A percentile compares a stretch with the other conserved stretches of the same genome.
Evolutionary conservation across 2,329 filamentous ascomycete species (phyloP).

Genomic region (Phoma sp.): DNA sequence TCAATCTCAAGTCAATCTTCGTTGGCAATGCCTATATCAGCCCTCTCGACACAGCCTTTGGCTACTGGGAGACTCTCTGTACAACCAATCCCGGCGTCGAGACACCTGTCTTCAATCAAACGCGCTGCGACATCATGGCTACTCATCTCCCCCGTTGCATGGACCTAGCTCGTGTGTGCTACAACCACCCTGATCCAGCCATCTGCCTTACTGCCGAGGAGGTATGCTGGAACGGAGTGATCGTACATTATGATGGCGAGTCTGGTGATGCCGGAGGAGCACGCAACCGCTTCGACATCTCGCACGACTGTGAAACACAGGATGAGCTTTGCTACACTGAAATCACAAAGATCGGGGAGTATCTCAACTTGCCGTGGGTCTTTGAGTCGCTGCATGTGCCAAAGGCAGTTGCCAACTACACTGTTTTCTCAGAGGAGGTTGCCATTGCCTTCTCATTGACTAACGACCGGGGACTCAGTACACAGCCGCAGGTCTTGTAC

Average conservation of each 20-base stretch:
- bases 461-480: slow-evolving; percentile 37
- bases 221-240: slow-evolving; percentile 49
- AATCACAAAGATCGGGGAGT: slow-evolving; percentile 35
- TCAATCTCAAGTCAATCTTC: slow-evolving; percentile 53
- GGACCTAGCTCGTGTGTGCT: slow-evolving; percentile 50
- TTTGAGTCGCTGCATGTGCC: slow-evolving; percentile 43
- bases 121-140: slow-evolving; percentile 55
- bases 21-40: slow-evolving; percentile 57
- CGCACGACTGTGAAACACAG: slow-evolving; percentile 43
- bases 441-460: slow-evolving; percentile 37
- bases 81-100: slow-evolving; percentile 54
- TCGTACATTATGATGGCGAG: slow-evolving; percentile 51
- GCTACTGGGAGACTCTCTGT: slow-evolving; percentile 57
- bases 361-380: slow-evolving; percentile 43
- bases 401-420: slow-evolving; percentile 42
- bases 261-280: slow-evolving; percentile 40
- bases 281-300: slow-evolving; percentile 55
- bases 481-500: slow-evolving; percentile 43
- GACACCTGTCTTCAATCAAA: slow-evolving; percentile 53
- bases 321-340: slow-evolving; percentile 50
- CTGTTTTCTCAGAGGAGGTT: slow-evolving; percentile 31
- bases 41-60: slow-evolving; percentile 49
- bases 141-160: slow-evolving; percentile 54
- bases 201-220: slow-evolving; percentile 48
- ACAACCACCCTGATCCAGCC: slow-evolving; percentile 49